Conservation (phyloP, 2,329 filamentous ascomycete genomes). For the Aquanectria penicillioides region DNA sequence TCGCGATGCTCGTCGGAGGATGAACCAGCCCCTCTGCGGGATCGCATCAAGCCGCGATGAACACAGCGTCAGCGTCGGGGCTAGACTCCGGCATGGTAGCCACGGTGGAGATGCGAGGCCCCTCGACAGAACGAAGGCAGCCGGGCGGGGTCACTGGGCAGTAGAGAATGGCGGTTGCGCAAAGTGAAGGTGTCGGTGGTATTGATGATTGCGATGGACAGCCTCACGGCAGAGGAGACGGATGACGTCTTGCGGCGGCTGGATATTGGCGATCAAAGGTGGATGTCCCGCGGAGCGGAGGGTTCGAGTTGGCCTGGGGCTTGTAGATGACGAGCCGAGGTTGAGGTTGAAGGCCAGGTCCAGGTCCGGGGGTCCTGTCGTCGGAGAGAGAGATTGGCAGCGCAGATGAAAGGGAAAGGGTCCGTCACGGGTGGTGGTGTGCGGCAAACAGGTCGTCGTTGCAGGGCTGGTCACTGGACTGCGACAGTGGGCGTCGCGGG, state of each 20-base stretch:
- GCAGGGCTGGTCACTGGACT: neutral
- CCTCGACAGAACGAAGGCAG: slow-evolving; percentile 33
- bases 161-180: neutral
- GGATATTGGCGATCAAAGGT: no score
- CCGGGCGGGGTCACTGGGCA: neutral
- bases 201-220: neutral
- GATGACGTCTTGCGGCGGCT: slow-evolving; percentile 6
- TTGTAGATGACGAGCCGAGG: neutral
- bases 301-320: neutral
- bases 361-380: neutral
- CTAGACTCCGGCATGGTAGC: slow-evolving; percentile 41
- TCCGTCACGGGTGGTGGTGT: neutral
- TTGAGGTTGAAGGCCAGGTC: no score
- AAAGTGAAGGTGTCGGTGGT: neutral
- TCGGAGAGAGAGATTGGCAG: neutral
- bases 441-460: slow-evolving; percentile 14
- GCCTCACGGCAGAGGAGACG: neutral
- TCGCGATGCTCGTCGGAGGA: slow-evolving; percentile 24
- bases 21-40: slow-evolving; percentile 28
- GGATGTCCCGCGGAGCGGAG: neutral
- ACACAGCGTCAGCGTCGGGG: slow-evolving; percentile 37
- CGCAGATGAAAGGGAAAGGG: neutral
- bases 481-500: no score
- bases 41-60: slow-evolving; percentile 37
- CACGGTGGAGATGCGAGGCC: slow-evolving; percentile 31